Conservation (phyloP, 2,329 filamentous ascomycete species). For the Pezizomycotina sp. region DNA sequence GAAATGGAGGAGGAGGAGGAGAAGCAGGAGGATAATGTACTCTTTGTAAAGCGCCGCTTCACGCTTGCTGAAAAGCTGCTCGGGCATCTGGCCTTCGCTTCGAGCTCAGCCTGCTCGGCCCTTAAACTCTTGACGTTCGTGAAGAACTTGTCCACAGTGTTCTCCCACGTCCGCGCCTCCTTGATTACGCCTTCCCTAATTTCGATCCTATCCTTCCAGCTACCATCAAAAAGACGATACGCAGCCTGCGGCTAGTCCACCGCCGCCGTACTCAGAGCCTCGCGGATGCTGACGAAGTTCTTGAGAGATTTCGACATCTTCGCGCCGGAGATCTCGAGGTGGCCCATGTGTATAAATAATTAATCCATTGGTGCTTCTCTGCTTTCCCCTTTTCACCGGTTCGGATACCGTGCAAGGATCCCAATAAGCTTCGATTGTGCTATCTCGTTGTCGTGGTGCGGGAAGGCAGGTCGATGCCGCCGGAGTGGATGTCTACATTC, state of each 20-base stretch:
- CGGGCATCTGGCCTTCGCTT: constrained; percentile 19
- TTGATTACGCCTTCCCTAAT: constrained; percentile 70
- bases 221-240: constrained; percentile 77
- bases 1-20: neutral
- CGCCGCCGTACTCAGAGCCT: constrained; percentile 47
- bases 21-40: constrained; percentile 5
- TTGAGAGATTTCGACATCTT: constrained; percentile 96
- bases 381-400: constrained; percentile 17
- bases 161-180: constrained; percentile 62
- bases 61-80: constrained; percentile 20
- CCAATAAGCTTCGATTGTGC: constrained; percentile 80
- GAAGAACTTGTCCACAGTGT: constrained; percentile 53
- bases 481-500: constrained; percentile 82
- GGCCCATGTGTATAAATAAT: constrained; percentile 95
- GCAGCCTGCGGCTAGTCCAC: constrained; percentile 64
- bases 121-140: constrained; percentile 35
- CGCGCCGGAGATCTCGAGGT: constrained; percentile 70
- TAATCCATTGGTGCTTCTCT: constrained; percentile 56
- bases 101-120: constrained; percentile 21
- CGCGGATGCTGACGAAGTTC: constrained; percentile 86
- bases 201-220: constrained; percentile 82
- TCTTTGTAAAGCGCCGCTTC: constrained; percentile 23
- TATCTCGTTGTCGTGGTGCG: constrained; percentile 84
- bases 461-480: constrained; percentile 76
- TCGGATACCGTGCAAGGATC: constrained; percentile 26